Conservation (phyloP, 1,284 basidiomycete species). For the Ceraceosorus bombacis region DNA sequence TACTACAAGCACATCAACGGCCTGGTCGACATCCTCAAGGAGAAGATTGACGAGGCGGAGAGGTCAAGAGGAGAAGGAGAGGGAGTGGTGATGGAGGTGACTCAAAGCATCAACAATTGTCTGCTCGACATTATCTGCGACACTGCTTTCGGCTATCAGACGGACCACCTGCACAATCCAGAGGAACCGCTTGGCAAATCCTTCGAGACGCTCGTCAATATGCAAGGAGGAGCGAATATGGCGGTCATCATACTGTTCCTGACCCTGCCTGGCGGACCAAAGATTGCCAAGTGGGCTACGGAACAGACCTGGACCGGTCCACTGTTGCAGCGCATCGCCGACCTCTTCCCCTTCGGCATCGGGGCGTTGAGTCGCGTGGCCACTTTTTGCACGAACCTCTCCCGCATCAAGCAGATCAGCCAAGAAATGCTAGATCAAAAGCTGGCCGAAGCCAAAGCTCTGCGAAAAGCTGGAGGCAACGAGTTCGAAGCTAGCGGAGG, state of each 20-base stretch:
- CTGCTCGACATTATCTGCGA: slow-evolving; percentile 46
- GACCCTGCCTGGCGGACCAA: slow-evolving; percentile 28
- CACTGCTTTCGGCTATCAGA: slow-evolving; percentile 34
- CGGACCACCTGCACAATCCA: slow-evolving; percentile 30
- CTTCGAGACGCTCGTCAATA: slow-evolving; percentile 33
- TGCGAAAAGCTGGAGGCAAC: slow-evolving; percentile 18
- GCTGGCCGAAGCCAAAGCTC: slow-evolving; percentile 17
- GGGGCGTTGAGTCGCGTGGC: slow-evolving; percentile 15
- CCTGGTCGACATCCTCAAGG: slow-evolving; percentile 24
- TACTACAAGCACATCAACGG: slow-evolving; percentile 31
- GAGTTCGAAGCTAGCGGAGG: slow-evolving; percentile 22
- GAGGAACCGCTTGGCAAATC: slow-evolving; percentile 32
- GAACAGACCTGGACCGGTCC: slow-evolving; percentile 11
- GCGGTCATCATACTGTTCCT: slow-evolving; percentile 33
- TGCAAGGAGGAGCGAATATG: slow-evolving; percentile 34
- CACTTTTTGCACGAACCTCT: slow-evolving; percentile 16
- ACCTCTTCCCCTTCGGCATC: not conserved
- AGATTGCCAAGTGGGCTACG: slow-evolving; percentile 17
- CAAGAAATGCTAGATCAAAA: slow-evolving; percentile 31
- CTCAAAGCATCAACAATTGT: slow-evolving; percentile 26
- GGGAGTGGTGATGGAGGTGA: slow-evolving; percentile 30
- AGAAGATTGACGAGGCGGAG: slow-evolving; percentile 19
- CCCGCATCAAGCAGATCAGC: slow-evolving; percentile 27
- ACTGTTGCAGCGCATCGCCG: slow-evolving; percentile 3
- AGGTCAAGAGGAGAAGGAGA: slow-evolving; percentile 7